A percentile compares a stretch with the other conserved stretches of the same genome.
phyloP scores from a whole-genome alignment of 805 yeast genomes.

The Ogataea kodamae region DNA sequence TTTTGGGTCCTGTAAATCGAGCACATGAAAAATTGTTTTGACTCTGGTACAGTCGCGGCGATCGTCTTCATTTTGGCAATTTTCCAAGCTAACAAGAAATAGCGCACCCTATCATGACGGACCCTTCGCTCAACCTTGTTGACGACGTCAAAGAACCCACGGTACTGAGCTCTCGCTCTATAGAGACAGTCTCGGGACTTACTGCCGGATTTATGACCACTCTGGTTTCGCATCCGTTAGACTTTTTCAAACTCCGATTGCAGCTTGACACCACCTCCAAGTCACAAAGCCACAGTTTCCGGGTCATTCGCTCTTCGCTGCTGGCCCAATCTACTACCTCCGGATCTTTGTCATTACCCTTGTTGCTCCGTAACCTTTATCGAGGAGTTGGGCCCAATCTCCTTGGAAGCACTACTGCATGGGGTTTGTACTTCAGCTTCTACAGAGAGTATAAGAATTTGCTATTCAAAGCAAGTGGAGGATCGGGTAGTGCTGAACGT shows the following conservation, averaged over 20 bases:
- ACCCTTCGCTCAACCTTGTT: slow-evolving; percentile 13
- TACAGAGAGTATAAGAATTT: slow-evolving; percentile 59
- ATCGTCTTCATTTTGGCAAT: slow-evolving; percentile 8
- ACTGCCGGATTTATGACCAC: slow-evolving; percentile 82
- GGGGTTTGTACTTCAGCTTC: slow-evolving; percentile 83
- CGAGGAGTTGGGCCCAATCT: slow-evolving; percentile 80
- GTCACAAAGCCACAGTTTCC: slow-evolving; percentile 30
- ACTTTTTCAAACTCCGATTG: slow-evolving; percentile 75
- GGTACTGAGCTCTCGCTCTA: slow-evolving; percentile 13
- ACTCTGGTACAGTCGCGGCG: slow-evolving; percentile 10
- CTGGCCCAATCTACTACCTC: slow-evolving; percentile 10
- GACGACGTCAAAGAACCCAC: slow-evolving; percentile 14
- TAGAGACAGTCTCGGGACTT: slow-evolving; percentile 67
- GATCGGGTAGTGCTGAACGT: slow-evolving; percentile 26
- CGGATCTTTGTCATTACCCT: slow-evolving; percentile 10
- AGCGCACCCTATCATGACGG: too few relatives aligned
- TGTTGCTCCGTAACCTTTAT: slow-evolving; percentile 40
- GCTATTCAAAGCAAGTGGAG: slow-evolving; percentile 4
- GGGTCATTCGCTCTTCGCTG: slow-evolving; percentile 22
- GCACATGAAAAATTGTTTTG: slow-evolving; percentile 8
- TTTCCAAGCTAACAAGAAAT: too few relatives aligned
- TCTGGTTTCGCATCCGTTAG: slow-evolving; percentile 81
- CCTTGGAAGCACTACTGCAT: slow-evolving; percentile 78
- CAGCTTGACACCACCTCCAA: slow-evolving; percentile 52
- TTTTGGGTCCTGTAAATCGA: slow-evolving; percentile 9